phyloP scores from a whole-genome alignment of 1,139 yeast genomes.

The Saccharomyces uvarum region DNA sequence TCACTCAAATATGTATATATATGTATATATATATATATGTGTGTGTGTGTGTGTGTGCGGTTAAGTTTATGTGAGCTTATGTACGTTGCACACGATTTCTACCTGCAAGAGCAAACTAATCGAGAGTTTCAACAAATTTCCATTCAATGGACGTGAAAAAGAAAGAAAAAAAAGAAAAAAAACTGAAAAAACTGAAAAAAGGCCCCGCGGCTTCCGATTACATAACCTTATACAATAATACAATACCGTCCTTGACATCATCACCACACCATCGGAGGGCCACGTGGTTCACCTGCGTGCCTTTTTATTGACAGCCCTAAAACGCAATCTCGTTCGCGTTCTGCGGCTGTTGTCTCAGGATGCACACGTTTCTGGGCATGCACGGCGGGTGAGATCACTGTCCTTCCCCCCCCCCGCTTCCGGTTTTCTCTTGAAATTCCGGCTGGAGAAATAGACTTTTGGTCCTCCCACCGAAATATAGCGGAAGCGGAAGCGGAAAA shows the following conservation, averaged over 20 bases:
- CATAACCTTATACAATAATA: background rate
- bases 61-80: background rate
- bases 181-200: background rate
- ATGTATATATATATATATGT: background rate
- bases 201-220: background rate
- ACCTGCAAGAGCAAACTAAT: background rate
- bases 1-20: background rate
- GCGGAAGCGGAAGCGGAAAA: background rate
- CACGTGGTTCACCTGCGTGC: background rate
- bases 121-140: background rate
- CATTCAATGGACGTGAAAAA: background rate
- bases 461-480: background rate
- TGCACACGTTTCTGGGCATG: background rate
- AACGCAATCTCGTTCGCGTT: background rate
- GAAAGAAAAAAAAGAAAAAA: background rate
- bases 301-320: background rate
- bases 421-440: background rate
- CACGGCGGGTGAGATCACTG: background rate
- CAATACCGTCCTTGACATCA: background rate
- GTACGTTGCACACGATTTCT: background rate
- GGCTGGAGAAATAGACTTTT: background rate
- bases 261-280: background rate
- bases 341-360: background rate
- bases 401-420: background rate
- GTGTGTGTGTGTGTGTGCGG: background rate